Conservation (phyloP, 1,284 basidiomycete genomes). For the Ceratobasidium sp. region DNA sequence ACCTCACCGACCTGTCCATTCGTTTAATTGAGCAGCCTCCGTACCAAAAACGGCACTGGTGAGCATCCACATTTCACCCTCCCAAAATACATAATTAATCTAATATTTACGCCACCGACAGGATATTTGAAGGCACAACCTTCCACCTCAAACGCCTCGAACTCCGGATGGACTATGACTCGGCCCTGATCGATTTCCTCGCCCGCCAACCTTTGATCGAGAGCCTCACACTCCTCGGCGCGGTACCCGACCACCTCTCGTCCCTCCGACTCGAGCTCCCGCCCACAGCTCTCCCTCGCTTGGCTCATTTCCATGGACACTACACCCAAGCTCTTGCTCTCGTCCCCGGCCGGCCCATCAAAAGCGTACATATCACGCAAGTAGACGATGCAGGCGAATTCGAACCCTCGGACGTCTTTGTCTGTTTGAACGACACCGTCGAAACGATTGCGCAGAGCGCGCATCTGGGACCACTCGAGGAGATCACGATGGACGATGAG, state of each 20-base stretch:
- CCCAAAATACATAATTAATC: neutral
- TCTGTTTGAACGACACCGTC: constrained; percentile 37
- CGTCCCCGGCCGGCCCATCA: constrained; percentile 32
- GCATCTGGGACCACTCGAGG: constrained; percentile 5
- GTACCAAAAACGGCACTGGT: constrained; percentile 43
- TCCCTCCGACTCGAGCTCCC: constrained; percentile 41
- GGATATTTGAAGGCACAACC: constrained; percentile 39
- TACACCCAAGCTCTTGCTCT: constrained; percentile 40
- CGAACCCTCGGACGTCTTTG: constrained; percentile 36
- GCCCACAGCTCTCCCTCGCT: constrained; percentile 12
- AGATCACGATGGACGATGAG: constrained; percentile 35
- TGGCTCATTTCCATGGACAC: constrained; percentile 33
- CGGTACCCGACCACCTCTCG: constrained; percentile 38
- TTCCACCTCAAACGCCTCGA: constrained; percentile 33
- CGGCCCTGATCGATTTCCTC: constrained; percentile 29
- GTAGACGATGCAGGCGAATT: constrained; percentile 42
- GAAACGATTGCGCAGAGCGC: constrained; percentile 27
- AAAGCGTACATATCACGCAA: constrained; percentile 33
- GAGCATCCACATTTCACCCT: neutral
- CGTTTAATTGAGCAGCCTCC: constrained; percentile 39
- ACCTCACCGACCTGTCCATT: constrained; percentile 31
- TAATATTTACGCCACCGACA: constrained; percentile 15
- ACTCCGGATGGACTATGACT: constrained; percentile 43
- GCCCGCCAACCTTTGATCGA: constrained; percentile 25
- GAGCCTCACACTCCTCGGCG: constrained; percentile 32